A percentile compares a stretch with the other conserved stretches of the same genome.
These are phyloP conservation scores for Cystobasidium onofrii DNA, from an alignment of 768 basidiomycete genomes.

Conservation along the genomic window DNA sequence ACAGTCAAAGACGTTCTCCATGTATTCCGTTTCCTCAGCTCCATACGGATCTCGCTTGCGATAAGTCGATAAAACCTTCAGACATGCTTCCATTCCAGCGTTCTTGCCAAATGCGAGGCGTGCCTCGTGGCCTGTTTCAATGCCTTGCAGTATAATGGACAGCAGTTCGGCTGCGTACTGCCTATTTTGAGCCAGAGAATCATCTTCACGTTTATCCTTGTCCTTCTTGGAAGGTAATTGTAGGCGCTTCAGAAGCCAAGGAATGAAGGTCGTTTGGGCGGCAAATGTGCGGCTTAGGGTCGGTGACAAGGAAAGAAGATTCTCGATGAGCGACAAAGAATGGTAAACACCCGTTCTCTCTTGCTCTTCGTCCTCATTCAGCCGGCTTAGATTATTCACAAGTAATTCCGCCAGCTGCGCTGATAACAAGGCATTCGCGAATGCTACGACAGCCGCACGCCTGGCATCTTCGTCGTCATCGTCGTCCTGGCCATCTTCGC, in stretches of 20 bases:
- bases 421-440: slow-evolving; percentile 44
- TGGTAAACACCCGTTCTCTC: slow-evolving; percentile 76
- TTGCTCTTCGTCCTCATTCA: slow-evolving; percentile 88
- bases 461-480: slow-evolving; percentile 46
- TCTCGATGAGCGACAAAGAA: slow-evolving; percentile 88
- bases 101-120: not conserved
- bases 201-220: slow-evolving; percentile 13
- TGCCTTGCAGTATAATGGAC: slow-evolving; percentile 61
- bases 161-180: slow-evolving; percentile 87
- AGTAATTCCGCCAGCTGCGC: slow-evolving; percentile 81
- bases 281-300: slow-evolving; percentile 62
- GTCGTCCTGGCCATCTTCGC: slow-evolving; percentile 55
- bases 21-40: slow-evolving; percentile 87
- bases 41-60: slow-evolving; percentile 67
- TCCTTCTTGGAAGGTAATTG: slow-evolving; percentile 50
- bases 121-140: slow-evolving; percentile 6
- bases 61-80: slow-evolving; percentile 68
- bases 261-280: slow-evolving; percentile 59
- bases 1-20: slow-evolving; percentile 91
- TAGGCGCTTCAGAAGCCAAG: slow-evolving; percentile 72
- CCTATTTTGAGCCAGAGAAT: slow-evolving; percentile 72
- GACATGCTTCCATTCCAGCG: slow-evolving; percentile 49
- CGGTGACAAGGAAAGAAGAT: slow-evolving; percentile 77
- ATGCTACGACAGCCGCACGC: slow-evolving; percentile 1
- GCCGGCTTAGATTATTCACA: slow-evolving; percentile 73